Percentiles rank a stretch among this genome's conserved stretches.
Conservation (phyloP, 139 green algal species). For the Desmodesmus armatus region DNA sequence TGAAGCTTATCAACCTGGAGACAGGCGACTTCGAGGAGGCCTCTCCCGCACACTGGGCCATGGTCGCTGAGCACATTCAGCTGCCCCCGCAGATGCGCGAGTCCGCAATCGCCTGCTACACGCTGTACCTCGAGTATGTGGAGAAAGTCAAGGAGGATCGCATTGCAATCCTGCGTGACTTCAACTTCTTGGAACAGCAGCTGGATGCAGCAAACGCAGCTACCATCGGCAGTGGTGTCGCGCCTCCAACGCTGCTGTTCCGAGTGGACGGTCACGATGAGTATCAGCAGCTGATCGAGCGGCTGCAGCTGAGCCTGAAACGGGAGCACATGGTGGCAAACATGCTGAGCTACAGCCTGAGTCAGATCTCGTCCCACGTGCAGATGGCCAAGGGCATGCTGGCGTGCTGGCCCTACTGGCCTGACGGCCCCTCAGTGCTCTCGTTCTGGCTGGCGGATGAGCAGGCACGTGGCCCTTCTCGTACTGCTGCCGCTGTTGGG, state of each 20-base stretch:
- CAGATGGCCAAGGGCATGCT: constrained; percentile 42
- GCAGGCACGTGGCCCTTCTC: no score
- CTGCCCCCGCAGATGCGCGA: neutral
- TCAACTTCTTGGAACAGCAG: neutral
- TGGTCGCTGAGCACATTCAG: neutral
- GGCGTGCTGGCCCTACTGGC: constrained; percentile 22
- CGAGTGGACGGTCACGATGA: neutral
- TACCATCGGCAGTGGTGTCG: neutral
- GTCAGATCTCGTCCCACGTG: constrained; percentile 2
- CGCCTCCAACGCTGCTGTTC: constrained; percentile 23
- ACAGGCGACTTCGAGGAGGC: constrained; percentile 1
- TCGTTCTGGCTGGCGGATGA: no score
- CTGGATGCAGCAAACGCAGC: neutral
- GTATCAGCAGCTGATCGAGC: neutral
- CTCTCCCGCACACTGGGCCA: neutral
- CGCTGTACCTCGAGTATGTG: constrained; percentile 5
- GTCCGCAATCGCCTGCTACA: constrained; percentile 5
- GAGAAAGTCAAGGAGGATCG: constrained; percentile 2
- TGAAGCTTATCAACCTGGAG: constrained; percentile 41
- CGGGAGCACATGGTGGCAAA: constrained; percentile 29
- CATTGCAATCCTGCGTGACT: neutral
- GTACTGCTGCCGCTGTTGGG: no score
- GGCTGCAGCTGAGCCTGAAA: constrained; percentile 24
- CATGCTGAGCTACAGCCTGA: constrained; percentile 37
- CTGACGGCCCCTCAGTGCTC: no score